These are phyloP conservation scores for Fragilaria radians DNA, from an alignment of 108 stramenopile genomes.

Conservation along the genomic window DNA sequence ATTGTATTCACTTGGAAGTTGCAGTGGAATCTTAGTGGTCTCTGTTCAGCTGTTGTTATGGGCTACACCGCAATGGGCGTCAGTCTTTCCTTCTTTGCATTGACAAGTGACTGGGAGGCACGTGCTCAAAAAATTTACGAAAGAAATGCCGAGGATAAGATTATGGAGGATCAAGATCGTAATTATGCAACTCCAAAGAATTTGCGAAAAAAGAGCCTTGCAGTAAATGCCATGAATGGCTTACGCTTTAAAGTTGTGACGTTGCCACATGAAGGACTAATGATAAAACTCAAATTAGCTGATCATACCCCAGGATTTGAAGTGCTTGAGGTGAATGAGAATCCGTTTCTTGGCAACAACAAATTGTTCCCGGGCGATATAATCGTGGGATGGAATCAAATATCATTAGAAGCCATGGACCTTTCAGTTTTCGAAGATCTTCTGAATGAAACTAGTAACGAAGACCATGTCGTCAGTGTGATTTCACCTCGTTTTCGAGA, in stretches of 20 bases:
- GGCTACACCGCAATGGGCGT: slow-evolving; percentile 44
- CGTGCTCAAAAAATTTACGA: slow-evolving; percentile 21
- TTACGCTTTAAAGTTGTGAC: background rate
- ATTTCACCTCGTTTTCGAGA: background rate
- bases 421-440: background rate
- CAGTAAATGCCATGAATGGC: background rate
- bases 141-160: slow-evolving; percentile 11
- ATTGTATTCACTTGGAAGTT: slow-evolving; percentile 30
- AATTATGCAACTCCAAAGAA: slow-evolving; percentile 8
- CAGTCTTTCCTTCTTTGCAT: slow-evolving; percentile 24
- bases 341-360: background rate
- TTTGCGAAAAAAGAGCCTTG: background rate
- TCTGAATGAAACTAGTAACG: background rate
- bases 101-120: slow-evolving; percentile 47
- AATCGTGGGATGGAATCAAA: background rate
- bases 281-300: background rate
- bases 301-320: background rate
- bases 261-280: background rate
- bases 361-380: background rate
- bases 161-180: slow-evolving; percentile 11
- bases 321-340: background rate
- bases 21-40: slow-evolving; percentile 30
- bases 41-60: slow-evolving; percentile 35
- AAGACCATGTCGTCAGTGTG: background rate
- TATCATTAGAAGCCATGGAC: background rate